Evolutionary conservation across 345 rosid genomes (phyloP), one percentile per base, ranked within the genome.

Genomic region (Melaleuca quinquenervia): DNA sequence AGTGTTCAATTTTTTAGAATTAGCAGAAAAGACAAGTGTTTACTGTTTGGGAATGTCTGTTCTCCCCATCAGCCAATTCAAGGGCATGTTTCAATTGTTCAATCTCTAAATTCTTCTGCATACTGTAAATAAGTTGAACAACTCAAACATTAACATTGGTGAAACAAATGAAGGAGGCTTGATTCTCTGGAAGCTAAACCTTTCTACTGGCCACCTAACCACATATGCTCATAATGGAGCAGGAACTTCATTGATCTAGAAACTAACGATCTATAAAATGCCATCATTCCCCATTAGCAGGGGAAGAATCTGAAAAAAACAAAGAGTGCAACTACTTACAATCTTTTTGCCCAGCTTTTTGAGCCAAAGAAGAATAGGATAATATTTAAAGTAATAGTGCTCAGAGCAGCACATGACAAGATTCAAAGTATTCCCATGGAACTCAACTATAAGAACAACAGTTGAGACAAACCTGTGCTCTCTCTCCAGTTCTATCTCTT

Each of bases 401-500:
- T 53, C 41, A 11, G 7, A 56, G 60, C 49, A 48, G 48, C 41
- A 80, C 45, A 56, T 12, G 48, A 56, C 45, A 60, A 82, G 8
- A 29, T 60, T 60, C 64, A 53, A 86, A 83, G 21, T 36, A 70
- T 5, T 20, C 7, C 48, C 48, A 45, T 13, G 26, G 48, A 45
- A 55, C 44, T 80, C 85, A 50, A 70, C 50, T 7, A 70, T 8
- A 50, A 41, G 82, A 85, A 82, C 15, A 9, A 24, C 29, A 45
- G 84, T 8, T 49, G 82, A 82, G 56, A 89, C 89, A 83, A 90
- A 96, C 99, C 99, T 94, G 95, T 89, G 60, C 51, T 89, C 85
- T 87, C 88, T 91, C 92, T 90, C 94, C 88, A 50, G 62, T 88
- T 89, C 90, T 20, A 82, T 89, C 85, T 86, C 90, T 87, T 91